A percentile compares a stretch with the other conserved stretches of the same genome.
Evolutionary conservation across 2,329 filamentous ascomycete species (phyloP).

Genomic region (Alternaria sp.): DNA sequence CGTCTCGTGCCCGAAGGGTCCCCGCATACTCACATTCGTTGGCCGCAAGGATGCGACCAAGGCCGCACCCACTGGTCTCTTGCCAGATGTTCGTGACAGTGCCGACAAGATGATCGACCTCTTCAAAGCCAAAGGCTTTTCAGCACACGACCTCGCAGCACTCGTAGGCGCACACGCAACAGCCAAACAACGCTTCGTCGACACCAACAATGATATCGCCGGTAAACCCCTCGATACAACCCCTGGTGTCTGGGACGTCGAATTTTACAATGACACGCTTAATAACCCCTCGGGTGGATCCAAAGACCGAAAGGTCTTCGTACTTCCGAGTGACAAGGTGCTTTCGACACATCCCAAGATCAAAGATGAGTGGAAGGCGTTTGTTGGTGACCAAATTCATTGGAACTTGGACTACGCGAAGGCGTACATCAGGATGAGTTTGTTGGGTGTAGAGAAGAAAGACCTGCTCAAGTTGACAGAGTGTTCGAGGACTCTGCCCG

Average conservation of each 20-base stretch:
- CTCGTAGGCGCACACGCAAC: constrained; percentile 64
- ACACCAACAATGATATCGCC: constrained; percentile 50
- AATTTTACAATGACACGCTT: constrained; percentile 57
- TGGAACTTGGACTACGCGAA: constrained; percentile 47
- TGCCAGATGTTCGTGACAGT: constrained; percentile 55
- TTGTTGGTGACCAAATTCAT: constrained; percentile 41
- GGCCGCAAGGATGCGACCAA: constrained; percentile 58
- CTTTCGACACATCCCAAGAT: constrained; percentile 40
- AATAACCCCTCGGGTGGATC: constrained; percentile 32
- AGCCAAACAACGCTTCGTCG: constrained; percentile 59
- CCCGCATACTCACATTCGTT: constrained; percentile 60
- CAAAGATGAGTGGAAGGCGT: constrained; percentile 35
- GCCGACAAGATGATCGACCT: constrained; percentile 57
- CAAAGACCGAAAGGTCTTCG: constrained; percentile 36
- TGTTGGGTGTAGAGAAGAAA: constrained; percentile 37
- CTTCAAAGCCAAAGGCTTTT: constrained; percentile 62
- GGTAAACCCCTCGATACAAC: constrained; percentile 58
- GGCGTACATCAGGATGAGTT: constrained; percentile 45
- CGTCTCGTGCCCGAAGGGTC: constrained; percentile 62
- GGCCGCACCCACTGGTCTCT: constrained; percentile 55
- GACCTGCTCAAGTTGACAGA: constrained; percentile 37
- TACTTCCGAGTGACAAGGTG: constrained; percentile 40
- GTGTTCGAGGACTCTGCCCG: constrained; percentile 44
- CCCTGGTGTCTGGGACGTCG: constrained; percentile 60
- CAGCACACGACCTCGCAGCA: constrained; percentile 60